Base-by-base conservation (phyloP, 1,284 basidiomycete species). In the Pascua guehoae region DNA sequence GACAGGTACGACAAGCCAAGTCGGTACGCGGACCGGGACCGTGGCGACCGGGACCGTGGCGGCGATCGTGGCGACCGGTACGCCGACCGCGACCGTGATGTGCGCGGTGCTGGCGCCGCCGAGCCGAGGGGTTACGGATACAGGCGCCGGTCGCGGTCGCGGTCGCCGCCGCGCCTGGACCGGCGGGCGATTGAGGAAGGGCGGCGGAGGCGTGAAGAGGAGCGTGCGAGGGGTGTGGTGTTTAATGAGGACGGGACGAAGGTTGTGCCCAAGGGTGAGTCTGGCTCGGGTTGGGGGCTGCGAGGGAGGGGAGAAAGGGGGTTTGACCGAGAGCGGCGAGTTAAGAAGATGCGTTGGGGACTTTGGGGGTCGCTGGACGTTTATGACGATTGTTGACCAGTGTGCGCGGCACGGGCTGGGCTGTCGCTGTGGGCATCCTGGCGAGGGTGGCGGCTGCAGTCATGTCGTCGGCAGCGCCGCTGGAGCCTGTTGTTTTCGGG, bases 171-270 rank as follows among this genome's bases (percentile, higher is more conserved):
- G 57, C 66, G 52, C 45, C 63, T 71, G 41, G 72, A 72, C 65
- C 56, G 71, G 38, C 58, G 72, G 66, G 66, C 71, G 63, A 69
- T 69, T 57, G 76, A 78, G 57, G 76, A 76, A 58, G 76, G 74
- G 0, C 56, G 76, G 36, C 54, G 75, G 47, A 53, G 69, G 54
- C 58, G 76, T 47, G 76, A 78, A 60, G 69, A 73, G 60, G 74
- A 76, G 53, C 63, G 73, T 50, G 71, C 70, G 8, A 62, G 55
- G 14, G 72, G 71, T 18, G 60, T 70, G 14, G 60, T 64, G 7
- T 70, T 68, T 41, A 61, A 60, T 16, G 65, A 61, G 2, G 72
- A 71, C 37, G 67, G 64, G 16, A 56, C 61, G 57, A 49, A 56
- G 60, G 57, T 53, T 24, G 56, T 55, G 44, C 58, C 58, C 17